Base-by-base conservation (phyloP, 2,329 filamentous ascomycete species). In the Penicillium sp. region DNA sequence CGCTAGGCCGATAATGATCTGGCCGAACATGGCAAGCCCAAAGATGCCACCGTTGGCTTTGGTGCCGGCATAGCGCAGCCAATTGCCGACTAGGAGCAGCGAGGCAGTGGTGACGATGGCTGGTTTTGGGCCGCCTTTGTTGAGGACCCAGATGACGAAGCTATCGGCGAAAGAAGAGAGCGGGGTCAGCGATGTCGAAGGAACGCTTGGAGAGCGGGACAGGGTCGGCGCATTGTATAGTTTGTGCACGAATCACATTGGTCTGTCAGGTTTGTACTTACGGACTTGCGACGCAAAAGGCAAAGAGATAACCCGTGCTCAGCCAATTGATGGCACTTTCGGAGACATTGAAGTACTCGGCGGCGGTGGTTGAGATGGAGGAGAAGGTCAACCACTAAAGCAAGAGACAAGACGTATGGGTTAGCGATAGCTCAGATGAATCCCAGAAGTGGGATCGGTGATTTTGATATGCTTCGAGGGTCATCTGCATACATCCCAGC, bases 301-400 rank as follows among this genome's bases (percentile, higher is more conserved):
- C 82, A 73, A 98, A 94, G 51, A 96, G 82, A 73, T 96, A 96
- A 41, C 84, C 88, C 0, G 90, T 98, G 71, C 89, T 92, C 63
- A 96, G 83, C 95, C 95, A 98, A 78, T 98, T 98, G 78, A 98
- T 89, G 35, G 86, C 85, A 15, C 86, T 88, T 70, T 93, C 88
- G 37, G 83, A 84, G 12, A 93, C 90, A 54, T 79, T 67, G 73
- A 96, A 98, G 79, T 92, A 96, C 25, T 82, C 68, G 0, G 92
- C 87, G 1, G 91, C 84, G 22, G 88, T 86, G 37, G 85, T 85
- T 1, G 91, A 91, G 35, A 96, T 88, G 42, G 94, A 90, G 1
- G 93, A 90, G 76, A 92, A 97, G 6, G 92, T 95, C 68, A 98
- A 85, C 94, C 94, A 98, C 91, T 92, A 61, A 35, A 28, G 25